Evolutionary conservation across 2,329 filamentous ascomycete species (phyloP).

Genomic region (Diaporthe citrichinensis): DNA sequence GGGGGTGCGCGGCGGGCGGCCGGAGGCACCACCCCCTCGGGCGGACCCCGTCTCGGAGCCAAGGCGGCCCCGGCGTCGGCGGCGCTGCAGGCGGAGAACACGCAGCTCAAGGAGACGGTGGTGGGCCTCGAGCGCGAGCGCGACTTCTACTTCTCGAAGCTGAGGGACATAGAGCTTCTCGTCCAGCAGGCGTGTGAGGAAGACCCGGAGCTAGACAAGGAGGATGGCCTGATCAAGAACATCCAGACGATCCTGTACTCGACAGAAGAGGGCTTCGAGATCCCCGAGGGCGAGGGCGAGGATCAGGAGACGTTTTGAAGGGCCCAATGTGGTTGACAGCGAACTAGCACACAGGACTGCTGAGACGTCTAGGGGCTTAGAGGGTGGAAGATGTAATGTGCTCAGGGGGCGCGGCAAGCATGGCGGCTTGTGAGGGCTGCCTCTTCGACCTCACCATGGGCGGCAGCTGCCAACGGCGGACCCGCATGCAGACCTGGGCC

Average conservation of each 20-base stretch:
- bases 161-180: constrained; percentile 95
- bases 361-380: neutral
- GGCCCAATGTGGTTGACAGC: neutral
- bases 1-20: constrained; percentile 56
- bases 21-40: constrained; percentile 76
- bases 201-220: constrained; percentile 93
- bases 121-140: constrained; percentile 93
- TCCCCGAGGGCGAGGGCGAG: constrained; percentile 85
- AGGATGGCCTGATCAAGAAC: constrained; percentile 92
- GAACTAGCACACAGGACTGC: neutral
- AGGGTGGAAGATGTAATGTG: constrained; percentile 24
- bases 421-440: constrained; percentile 10
- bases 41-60: constrained; percentile 59
- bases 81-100: constrained; percentile 87
- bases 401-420: neutral
- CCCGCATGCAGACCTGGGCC: neutral
- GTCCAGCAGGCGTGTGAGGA: constrained; percentile 94
- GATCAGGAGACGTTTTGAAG: constrained; percentile 83
- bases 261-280: constrained; percentile 94
- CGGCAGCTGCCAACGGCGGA: neutral
- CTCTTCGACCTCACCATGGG: neutral
- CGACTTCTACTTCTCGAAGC: constrained; percentile 99
- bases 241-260: constrained; percentile 98
- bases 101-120: constrained; percentile 94
- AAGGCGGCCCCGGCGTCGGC: constrained; percentile 71